These are phyloP conservation scores for Carex parvula DNA, from an alignment of 176 grass and related monocot species.

Conservation along the genomic window DNA sequence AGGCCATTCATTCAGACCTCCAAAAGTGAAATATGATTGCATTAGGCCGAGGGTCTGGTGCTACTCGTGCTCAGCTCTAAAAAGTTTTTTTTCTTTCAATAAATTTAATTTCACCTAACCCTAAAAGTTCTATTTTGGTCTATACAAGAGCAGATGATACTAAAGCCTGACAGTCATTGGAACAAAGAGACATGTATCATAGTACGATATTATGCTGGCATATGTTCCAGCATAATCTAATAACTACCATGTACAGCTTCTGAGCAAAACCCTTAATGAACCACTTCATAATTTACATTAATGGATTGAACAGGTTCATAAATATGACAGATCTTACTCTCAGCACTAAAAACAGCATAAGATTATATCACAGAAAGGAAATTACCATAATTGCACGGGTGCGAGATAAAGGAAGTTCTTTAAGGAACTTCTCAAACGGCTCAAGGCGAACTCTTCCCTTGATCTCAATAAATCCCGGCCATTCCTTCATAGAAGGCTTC, in stretches of 20 bases:
- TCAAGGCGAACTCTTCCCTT: slow-evolving; percentile 65
- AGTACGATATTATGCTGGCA: background rate
- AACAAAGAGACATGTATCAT: background rate
- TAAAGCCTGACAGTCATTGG: background rate
- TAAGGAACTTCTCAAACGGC: slow-evolving; percentile 65
- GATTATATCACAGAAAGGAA: background rate
- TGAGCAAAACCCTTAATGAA: background rate
- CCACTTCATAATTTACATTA: background rate
- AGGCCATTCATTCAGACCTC: background rate
- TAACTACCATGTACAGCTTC: background rate
- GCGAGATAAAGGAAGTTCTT: slow-evolving; percentile 61
- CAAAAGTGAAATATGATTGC: background rate
- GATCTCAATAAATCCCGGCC: slow-evolving; percentile 61
- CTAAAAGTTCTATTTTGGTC: background rate
- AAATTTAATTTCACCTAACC: background rate
- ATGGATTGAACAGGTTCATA: background rate
- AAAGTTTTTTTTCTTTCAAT: background rate
- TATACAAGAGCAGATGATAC: background rate
- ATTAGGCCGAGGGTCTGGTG: background rate
- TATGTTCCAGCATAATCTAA: background rate
- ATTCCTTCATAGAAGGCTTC: slow-evolving; percentile 67
- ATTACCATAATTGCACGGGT: slow-evolving; percentile 66
- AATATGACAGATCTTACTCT: background rate
- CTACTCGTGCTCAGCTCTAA: background rate
- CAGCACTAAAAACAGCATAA: background rate